Base-by-base conservation (phyloP, 768 basidiomycete genomes). In the Pisolithus microcarpus region DNA sequence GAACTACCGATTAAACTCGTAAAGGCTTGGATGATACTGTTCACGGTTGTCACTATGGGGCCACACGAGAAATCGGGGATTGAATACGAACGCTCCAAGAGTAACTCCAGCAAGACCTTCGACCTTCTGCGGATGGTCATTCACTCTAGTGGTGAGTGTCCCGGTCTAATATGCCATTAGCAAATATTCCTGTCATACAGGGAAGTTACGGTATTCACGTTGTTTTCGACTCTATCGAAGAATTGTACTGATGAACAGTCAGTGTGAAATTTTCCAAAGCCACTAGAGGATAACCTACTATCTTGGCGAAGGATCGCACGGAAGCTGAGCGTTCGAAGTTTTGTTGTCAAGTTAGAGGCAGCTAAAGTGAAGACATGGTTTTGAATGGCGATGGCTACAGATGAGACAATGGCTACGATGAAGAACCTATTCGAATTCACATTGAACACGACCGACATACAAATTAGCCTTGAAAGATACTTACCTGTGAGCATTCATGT, bases 121-220 rank as follows among this genome's bases (percentile, higher is more conserved):
- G 56, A 96, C 78, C 62, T 94, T 94, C 59, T 93, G 88, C 2
- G 94, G 85, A 61, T 89, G 85, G 50, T 94, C 91, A 50, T 87
- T 84, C 42, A 98, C 71, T 48, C 72, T 74, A 1, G 87, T 78
- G 3, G 91, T 94, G 49, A 97, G 73, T 39, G 78, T 75, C 51
- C 95, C 95, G 9, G 91, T 86, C 79, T 85, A 60, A 5, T 10
- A 49, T n/a, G 11, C 1, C 18, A 1, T 50, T 16, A 26, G 36
- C 34, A 30, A 44, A 48, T 49, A 30, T 15, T 48, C 48, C 26
- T 15, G 8, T n/a, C 19, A 50, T 2, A 9, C 18, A 21, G 15
- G 24, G 44, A 31, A 34, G 24, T 19, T 9, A 21, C 13, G 6
- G 21, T 8, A 69, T 80, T 58, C 65, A 83, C 83, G 51, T 75